Conservation (phyloP, 352 stramenopile genomes). For the Globisporangium sylvaticum region DNA sequence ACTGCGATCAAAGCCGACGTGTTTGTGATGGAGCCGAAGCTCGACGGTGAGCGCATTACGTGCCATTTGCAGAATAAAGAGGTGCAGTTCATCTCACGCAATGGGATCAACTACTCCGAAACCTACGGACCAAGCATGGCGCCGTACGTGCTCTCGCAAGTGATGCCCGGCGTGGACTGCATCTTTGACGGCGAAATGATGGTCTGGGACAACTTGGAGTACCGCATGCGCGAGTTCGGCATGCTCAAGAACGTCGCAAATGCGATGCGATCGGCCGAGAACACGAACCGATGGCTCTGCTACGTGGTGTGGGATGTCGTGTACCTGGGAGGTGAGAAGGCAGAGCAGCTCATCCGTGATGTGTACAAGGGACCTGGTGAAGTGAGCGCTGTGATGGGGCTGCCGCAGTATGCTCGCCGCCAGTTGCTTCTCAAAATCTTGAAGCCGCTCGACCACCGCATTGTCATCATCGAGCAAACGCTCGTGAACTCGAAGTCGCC, state of each 20-base stretch:
- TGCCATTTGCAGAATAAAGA: constrained; percentile 60
- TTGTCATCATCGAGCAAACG: constrained; percentile 79
- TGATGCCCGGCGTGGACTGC: constrained; percentile 53
- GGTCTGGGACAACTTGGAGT: constrained; percentile 84
- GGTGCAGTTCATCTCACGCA: constrained; percentile 83
- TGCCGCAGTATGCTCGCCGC: constrained; percentile 58
- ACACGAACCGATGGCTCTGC: constrained; percentile 70
- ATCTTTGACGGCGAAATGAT: constrained; percentile 89
- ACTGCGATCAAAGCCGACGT: constrained; percentile 56
- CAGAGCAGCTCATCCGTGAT: constrained; percentile 51
- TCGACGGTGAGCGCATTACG: constrained; percentile 81
- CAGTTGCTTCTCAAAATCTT: constrained; percentile 62
- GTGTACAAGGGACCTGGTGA: constrained; percentile 58
- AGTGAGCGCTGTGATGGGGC: constrained; percentile 64
- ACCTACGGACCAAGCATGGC: constrained; percentile 58
- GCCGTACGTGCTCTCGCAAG: constrained; percentile 58
- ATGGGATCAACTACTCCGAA: constrained; percentile 81
- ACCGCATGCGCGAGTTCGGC: constrained; percentile 71
- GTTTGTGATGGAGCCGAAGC: constrained; percentile 84
- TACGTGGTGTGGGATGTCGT: constrained; percentile 86
- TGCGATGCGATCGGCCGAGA: constrained; percentile 43
- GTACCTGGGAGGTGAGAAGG: constrained; percentile 51
- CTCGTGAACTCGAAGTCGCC: constrained; percentile 67
- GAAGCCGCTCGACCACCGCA: constrained; percentile 64
- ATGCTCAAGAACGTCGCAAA: constrained; percentile 80